A percentile compares a stretch with the other conserved stretches of the same genome.
phyloP scores from a whole-genome alignment of 345 rosid species.

The Durio zibethinus region DNA sequence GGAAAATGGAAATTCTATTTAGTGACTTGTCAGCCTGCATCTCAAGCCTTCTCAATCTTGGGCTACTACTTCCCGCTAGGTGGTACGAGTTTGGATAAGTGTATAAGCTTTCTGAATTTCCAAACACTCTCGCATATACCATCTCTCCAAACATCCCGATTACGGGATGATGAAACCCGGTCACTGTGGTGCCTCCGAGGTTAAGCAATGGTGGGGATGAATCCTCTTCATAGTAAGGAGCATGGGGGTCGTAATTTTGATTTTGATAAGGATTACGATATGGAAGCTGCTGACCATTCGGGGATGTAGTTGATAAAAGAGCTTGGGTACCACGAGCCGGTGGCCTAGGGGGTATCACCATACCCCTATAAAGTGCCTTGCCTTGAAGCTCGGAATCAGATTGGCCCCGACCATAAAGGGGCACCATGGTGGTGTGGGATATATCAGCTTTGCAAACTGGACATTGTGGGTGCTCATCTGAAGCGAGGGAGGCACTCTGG shows the following conservation, averaged over 20 bases:
- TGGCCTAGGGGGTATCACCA: slow-evolving; percentile 73
- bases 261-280: slow-evolving; percentile 55
- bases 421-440: slow-evolving; percentile 75
- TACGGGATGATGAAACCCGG: slow-evolving; percentile 42
- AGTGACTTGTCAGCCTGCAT: slow-evolving; percentile 69
- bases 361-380: slow-evolving; percentile 29
- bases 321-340: slow-evolving; percentile 42
- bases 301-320: slow-evolving; percentile 20
- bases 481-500: slow-evolving; percentile 56
- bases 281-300: slow-evolving; percentile 51
- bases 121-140: slow-evolving; percentile 71
- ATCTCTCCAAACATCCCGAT: slow-evolving; percentile 69
- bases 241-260: slow-evolving; percentile 33
- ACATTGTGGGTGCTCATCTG: slow-evolving; percentile 66
- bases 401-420: slow-evolving; percentile 83
- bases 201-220: slow-evolving; percentile 31
- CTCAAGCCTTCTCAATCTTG: slow-evolving; percentile 65
- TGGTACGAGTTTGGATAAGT: slow-evolving; percentile 49
- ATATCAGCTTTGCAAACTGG: slow-evolving; percentile 90
- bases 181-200: slow-evolving; percentile 22
- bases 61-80: slow-evolving; percentile 28
- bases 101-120: slow-evolving; percentile 51
- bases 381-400: slow-evolving; percentile 27
- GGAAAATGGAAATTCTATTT: slow-evolving; percentile 73
- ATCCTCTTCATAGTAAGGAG: slow-evolving; percentile 28